Conservation (phyloP, 129 eudicot genomes). For the Ambrosia trifida region DNA sequence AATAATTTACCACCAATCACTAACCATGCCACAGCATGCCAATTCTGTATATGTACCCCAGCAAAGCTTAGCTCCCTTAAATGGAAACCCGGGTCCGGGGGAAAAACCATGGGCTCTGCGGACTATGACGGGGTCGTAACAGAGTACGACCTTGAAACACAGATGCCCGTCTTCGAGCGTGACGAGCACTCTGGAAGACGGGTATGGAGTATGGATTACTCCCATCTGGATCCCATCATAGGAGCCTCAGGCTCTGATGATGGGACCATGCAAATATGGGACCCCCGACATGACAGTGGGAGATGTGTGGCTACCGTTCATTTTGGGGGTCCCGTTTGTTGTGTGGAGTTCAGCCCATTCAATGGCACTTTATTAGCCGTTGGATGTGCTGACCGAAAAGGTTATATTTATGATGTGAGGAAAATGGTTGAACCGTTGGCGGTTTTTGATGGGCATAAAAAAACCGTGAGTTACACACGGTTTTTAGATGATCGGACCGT, state of each 20-base stretch:
- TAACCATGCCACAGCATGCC: slow-evolving; percentile 53
- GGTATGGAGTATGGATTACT: slow-evolving; percentile 76
- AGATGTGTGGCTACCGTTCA: slow-evolving; percentile 43
- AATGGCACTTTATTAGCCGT: slow-evolving; percentile 55
- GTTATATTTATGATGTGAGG: slow-evolving; percentile 64
- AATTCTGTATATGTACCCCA: slow-evolving; percentile 54
- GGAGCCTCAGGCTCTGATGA: slow-evolving; percentile 86
- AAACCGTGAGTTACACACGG: slow-evolving; percentile 54
- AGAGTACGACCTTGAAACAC: slow-evolving; percentile 73
- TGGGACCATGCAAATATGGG: slow-evolving; percentile 85
- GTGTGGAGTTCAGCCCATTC: slow-evolving; percentile 70
- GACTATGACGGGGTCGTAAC: slow-evolving; percentile 75
- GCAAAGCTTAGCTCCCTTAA: slow-evolving; percentile 78
- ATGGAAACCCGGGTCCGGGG: slow-evolving; percentile 65
- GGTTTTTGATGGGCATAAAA: slow-evolving; percentile 52
- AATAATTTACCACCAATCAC: slow-evolving; percentile 21
- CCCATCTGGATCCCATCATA: slow-evolving; percentile 44
- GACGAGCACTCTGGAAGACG: slow-evolving; percentile 75
- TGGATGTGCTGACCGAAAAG: slow-evolving; percentile 71
- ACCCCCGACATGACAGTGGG: slow-evolving; percentile 63
- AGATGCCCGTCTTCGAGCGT: slow-evolving; percentile 67
- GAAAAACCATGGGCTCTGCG: slow-evolving; percentile 57
- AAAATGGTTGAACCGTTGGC: slow-evolving; percentile 43
- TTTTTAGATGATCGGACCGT: slow-evolving; percentile 51
- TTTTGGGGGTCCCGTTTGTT: slow-evolving; percentile 63